These are phyloP conservation scores for Kwoniella mangroviensis DNA, from an alignment of 768 basidiomycete genomes.

Conservation along the genomic window DNA sequence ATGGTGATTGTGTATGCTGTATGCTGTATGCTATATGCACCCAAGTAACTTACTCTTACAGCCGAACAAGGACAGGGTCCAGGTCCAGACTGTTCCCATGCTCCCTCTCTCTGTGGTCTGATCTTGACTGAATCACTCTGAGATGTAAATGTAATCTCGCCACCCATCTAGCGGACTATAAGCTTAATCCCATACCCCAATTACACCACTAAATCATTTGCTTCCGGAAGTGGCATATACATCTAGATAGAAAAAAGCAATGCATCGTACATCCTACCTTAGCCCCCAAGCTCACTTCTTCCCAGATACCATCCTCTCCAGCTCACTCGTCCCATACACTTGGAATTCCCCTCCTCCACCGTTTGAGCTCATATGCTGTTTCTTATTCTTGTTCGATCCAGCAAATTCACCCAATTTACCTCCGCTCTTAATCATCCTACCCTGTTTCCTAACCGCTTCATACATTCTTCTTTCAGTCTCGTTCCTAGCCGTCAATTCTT, in stretches of 20 bases:
- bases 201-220: conserved; percentile 1
- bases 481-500: conserved; percentile 53
- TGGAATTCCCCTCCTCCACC: conserved; percentile 55
- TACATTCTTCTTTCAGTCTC: conserved; percentile 84
- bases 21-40: too few species aligned
- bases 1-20: not conserved
- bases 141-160: conserved; percentile 6
- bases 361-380: not conserved
- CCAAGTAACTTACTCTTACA: too few species aligned
- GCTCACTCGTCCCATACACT: conserved; percentile 49
- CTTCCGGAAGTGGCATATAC: conserved; percentile 11
- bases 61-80: too few species aligned
- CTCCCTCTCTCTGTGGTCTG: not conserved
- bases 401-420: conserved; percentile 61
- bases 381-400: conserved; percentile 12
- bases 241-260: too few species aligned
- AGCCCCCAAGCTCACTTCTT: conserved; percentile 3
- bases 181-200: not conserved
- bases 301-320: conserved; percentile 53
- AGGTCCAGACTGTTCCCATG: not conserved
- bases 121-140: not conserved
- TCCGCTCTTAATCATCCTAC: conserved; percentile 75
- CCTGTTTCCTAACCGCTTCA: conserved; percentile 78
- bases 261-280: too few species aligned
- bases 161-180: conserved; percentile 4